Evolutionary conservation across 1,284 basidiomycete species (phyloP), one percentile per base, ranked within the genome.

Genomic region (Heterobasidion irregulare): DNA sequence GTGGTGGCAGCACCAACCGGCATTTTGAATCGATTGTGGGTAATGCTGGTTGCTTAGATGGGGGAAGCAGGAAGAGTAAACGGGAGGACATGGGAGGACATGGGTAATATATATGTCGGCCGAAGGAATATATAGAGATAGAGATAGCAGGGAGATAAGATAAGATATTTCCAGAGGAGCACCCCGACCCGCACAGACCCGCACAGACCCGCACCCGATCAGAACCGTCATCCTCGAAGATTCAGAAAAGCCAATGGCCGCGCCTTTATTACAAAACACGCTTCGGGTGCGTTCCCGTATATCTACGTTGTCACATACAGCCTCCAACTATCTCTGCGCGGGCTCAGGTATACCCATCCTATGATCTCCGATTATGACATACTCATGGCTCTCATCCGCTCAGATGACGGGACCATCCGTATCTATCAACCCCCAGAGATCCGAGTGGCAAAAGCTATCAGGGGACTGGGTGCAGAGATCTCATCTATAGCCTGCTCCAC

Each of bases 381-480:
- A 8, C 59, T 54, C 10, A 58, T 63, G n/a, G 18, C 15, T 15
- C 50, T 26, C 12, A 34, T 15, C 26, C 26, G 19, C 45, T 3
- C 59, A 87, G 88, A 80, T 59, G 86, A 91, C 66, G 88, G 88
- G 10, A 77, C 77, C 53, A 66, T 90, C 50, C 81, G 89, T 18
- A 68, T 87, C 19, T 91, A 90, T 63, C 70, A 75, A 56, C 68
- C 82, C 4, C 77, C 80, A 2, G 75, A 79, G 0, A 72, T 72
- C 58, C 85, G 77, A 63, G 86, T 89, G 6, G 60, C 76, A 33
- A 86, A 79, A 62, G 88, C 84, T 0, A 70, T 89, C 53, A 75
- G 79, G 61, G 78, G 77, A 12, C 67, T 88, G 2, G 75, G 73
- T 2, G 64, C 64, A 5, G 81, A 86, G 57, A 69, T 91, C 5